Percentiles rank a stretch among this genome's conserved stretches.
Evolutionary conservation across 768 basidiomycete genomes (phyloP).

Genomic region (Psilocybe subaeruginosa): DNA sequence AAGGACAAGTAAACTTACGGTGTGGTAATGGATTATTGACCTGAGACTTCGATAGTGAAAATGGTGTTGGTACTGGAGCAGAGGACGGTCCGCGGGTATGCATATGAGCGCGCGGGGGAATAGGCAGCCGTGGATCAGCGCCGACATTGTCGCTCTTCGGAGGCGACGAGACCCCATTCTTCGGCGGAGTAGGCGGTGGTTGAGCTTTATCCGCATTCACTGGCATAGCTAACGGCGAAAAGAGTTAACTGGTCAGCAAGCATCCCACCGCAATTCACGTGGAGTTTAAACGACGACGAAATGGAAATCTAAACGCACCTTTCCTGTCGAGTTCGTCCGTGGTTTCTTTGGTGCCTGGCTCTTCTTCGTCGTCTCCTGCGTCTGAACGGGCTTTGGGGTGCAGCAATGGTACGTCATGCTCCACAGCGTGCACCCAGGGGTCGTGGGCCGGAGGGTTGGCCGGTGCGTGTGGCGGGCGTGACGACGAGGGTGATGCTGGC

Average conservation of each 20-base stretch:
- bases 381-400: not conserved
- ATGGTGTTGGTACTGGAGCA: not conserved
- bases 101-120: not conserved
- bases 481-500: not conserved
- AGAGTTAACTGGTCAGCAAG: not conserved
- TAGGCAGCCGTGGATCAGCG: not conserved
- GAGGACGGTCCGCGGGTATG: not conserved
- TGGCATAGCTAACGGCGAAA: not conserved
- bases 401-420: constrained; percentile 7
- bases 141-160: not conserved
- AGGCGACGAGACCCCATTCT: not conserved
- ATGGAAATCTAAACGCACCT: not conserved
- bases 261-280: too few species aligned
- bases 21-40: not conserved
- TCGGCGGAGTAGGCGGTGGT: constrained; percentile 8
- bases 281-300: too few species aligned
- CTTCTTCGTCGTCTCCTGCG: constrained; percentile 6
- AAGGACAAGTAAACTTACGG: too few species aligned
- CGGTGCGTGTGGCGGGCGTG: not conserved
- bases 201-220: not conserved
- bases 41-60: not conserved
- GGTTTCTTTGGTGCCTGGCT: not conserved
- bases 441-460: not conserved
- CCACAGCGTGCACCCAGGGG: constrained; percentile 6
- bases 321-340: too few species aligned